phyloP scores from a whole-genome alignment of 768 basidiomycete species.

The Ramaria sp. region DNA sequence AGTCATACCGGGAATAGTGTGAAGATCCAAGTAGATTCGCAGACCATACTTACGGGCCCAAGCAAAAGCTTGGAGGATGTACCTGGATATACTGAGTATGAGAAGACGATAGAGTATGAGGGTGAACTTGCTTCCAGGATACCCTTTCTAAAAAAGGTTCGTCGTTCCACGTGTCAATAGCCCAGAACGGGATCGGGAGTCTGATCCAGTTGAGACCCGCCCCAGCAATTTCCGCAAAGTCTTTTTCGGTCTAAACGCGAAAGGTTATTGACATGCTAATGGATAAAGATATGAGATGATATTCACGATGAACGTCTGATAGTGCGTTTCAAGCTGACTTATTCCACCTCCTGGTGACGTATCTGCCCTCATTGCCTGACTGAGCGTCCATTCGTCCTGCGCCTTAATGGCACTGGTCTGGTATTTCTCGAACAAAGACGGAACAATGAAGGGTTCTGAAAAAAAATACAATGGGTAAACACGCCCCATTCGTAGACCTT shows the following conservation, averaged over 20 bases:
- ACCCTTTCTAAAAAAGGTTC: conserved; percentile 71
- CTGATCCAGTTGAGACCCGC: conserved; percentile 82
- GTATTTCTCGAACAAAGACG: conserved; percentile 53
- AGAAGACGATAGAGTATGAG: not conserved
- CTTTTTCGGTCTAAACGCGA: conserved; percentile 62
- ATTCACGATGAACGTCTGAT: conserved; percentile 72
- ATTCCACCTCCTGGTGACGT: conserved; percentile 46
- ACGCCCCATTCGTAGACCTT: not conserved
- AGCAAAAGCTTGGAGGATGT: conserved; percentile 60
- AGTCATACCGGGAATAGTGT: conserved; percentile 70
- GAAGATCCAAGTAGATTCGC: conserved; percentile 73
- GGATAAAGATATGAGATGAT: not conserved
- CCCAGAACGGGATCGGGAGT: conserved; percentile 79
- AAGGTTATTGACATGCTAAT: not conserved
- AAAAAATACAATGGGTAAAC: conserved; percentile 18
- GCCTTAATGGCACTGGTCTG: conserved; percentile 24
- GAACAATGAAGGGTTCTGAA: conserved; percentile 70
- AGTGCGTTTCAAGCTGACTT: conserved; percentile 64
- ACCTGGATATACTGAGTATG: conserved; percentile 27
- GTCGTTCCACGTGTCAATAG: conserved; percentile 59
- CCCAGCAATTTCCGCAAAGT: conserved; percentile 81
- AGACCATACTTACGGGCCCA: conserved; percentile 90
- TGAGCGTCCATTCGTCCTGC: conserved; percentile 60
- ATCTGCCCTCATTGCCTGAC: conserved; percentile 53
- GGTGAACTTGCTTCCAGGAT: conserved; percentile 53